These are phyloP conservation scores for Torrubiella hemipterigena DNA, from an alignment of 2,329 filamentous ascomycete genomes.

Conservation along the genomic window DNA sequence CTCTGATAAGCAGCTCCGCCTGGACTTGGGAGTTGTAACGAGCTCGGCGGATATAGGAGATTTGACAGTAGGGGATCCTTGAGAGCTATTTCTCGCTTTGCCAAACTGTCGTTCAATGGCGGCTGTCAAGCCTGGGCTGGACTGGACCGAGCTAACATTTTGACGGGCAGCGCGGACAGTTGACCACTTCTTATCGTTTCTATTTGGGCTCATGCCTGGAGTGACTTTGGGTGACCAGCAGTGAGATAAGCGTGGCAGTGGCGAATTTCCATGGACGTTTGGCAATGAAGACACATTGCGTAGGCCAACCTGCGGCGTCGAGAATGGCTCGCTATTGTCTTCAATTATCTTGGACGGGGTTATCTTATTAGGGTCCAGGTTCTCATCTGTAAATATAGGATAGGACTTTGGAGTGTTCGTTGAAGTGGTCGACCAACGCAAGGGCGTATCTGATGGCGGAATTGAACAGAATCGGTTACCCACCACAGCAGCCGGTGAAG, in stretches of 20 bases:
- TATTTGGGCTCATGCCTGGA: neutral
- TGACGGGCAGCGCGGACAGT: too few relatives aligned
- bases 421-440: too few relatives aligned
- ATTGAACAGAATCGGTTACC: too few relatives aligned
- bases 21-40: too few relatives aligned
- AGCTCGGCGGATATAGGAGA: too few relatives aligned
- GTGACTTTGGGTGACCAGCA: neutral
- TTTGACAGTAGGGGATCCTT: too few relatives aligned
- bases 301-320: slow-evolving; percentile 8
- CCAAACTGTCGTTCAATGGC: slow-evolving; percentile 8
- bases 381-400: neutral
- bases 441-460: too few relatives aligned
- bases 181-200: neutral
- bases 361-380: neutral
- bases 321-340: neutral
- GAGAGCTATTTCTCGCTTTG: too few relatives aligned
- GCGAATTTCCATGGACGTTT: slow-evolving; percentile 5
- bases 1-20: slow-evolving; percentile 8
- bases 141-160: slow-evolving; percentile 11
- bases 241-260: neutral
- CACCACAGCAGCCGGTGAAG: too few relatives aligned
- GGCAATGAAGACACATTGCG: slow-evolving; percentile 15
- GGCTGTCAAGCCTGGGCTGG: slow-evolving; percentile 15
- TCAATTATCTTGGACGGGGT: neutral
- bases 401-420: too few relatives aligned